Evolutionary conservation across 129 eudicot genomes (phyloP).

Genomic region (Chrysanthemum lavandulifolium): DNA sequence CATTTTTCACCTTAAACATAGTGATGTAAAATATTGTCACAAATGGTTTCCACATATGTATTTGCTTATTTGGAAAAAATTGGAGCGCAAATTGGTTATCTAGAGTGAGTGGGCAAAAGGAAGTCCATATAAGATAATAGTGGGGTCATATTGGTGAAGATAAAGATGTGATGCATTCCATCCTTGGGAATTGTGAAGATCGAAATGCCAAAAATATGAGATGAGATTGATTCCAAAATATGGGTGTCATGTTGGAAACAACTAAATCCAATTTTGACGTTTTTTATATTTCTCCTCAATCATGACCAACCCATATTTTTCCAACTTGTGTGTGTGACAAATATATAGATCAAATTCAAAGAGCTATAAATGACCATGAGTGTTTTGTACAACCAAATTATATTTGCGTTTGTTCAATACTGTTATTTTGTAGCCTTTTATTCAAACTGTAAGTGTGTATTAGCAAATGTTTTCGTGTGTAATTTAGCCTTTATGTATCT

Average conservation of each 20-base stretch:
- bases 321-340: too few species aligned
- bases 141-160: constrained; percentile 27
- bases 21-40: too few species aligned
- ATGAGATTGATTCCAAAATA: constrained; percentile 7
- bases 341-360: too few species aligned
- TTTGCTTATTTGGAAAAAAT: background rate
- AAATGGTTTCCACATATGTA: background rate
- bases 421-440: too few species aligned
- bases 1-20: background rate
- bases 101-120: constrained; percentile 30
- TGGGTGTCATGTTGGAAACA: background rate
- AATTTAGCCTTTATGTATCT: too few species aligned
- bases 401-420: too few species aligned
- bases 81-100: constrained; percentile 37
- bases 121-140: constrained; percentile 22
- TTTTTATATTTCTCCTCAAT: background rate
- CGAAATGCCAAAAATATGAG: constrained; percentile 4
- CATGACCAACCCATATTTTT: too few species aligned
- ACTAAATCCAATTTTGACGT: background rate
- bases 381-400: too few species aligned
- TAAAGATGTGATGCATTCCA: constrained; percentile 7
- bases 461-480: too few species aligned
- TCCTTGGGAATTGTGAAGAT: constrained; percentile 27
- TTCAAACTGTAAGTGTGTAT: too few species aligned
- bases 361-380: too few species aligned